Percentiles rank a stretch among this genome's conserved stretches.
Conservation (phyloP, 2,329 filamentous ascomycete species). For the Aspergillus ochraceus region DNA sequence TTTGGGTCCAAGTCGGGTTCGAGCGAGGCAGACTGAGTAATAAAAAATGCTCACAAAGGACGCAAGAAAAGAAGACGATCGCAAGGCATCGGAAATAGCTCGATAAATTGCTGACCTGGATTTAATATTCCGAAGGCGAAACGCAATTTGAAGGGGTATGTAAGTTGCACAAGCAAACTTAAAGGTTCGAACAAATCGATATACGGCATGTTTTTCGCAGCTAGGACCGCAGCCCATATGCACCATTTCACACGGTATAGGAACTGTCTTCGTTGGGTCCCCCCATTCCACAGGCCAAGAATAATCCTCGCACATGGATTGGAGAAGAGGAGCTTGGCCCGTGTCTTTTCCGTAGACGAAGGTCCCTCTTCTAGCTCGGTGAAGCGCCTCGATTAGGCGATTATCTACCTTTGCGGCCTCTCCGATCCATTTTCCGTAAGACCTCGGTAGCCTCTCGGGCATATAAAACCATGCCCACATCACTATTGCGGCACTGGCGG, state of each 20-base stretch:
- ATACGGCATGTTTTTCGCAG: conserved; percentile 70
- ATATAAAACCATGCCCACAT: conserved; percentile 91
- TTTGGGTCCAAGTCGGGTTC: conserved; percentile 71
- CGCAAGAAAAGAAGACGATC: conserved; percentile 76
- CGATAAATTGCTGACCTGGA: conserved; percentile 46
- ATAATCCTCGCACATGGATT: conserved; percentile 71
- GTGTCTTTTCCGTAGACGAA: conserved; percentile 74
- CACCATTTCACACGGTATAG: conserved; percentile 79
- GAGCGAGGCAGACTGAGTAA: conserved; percentile 77
- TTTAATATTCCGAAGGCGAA: conserved; percentile 56
- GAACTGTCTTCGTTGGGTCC: conserved; percentile 67
- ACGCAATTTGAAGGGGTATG: conserved; percentile 69
- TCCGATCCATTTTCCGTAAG: conserved; percentile 81
- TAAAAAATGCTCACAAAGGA: conserved; percentile 78
- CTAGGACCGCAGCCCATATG: conserved; percentile 75
- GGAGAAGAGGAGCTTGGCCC: conserved; percentile 66
- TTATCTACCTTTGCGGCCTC: conserved; percentile 72
- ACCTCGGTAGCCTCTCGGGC: conserved; percentile 67
- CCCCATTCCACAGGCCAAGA: conserved; percentile 68
- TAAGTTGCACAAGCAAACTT: conserved; percentile 75
- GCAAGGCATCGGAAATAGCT: conserved; percentile 60
- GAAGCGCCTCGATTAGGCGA: conserved; percentile 72
- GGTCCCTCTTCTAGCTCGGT: conserved; percentile 61
- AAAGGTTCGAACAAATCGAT: conserved; percentile 69
- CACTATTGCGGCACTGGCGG: conserved; percentile 68